Conservation (phyloP, 2,329 filamentous ascomycete genomes). For the Calonectria pauciramosa region DNA sequence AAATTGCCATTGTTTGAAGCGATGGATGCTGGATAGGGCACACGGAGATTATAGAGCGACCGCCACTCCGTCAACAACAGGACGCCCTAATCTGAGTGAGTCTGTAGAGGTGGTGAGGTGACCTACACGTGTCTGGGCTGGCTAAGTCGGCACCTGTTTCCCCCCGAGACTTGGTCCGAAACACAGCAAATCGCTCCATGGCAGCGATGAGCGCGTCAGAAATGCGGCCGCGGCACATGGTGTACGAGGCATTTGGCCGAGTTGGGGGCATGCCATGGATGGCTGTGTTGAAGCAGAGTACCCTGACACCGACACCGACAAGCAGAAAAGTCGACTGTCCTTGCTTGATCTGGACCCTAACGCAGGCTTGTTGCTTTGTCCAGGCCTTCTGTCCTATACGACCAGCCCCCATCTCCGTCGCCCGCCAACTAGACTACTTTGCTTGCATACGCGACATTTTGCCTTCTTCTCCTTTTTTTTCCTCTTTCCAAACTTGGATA, state of each 20-base stretch:
- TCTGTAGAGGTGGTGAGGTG: slow-evolving; percentile 18
- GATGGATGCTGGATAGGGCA: not conserved
- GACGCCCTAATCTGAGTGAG: not conserved
- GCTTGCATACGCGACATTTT: slow-evolving; percentile 7
- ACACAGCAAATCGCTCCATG: slow-evolving; percentile 11
- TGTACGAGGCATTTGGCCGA: slow-evolving; percentile 4
- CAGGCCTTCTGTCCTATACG: not conserved
- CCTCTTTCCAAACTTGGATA: slow-evolving; percentile 5
- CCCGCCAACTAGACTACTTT: not conserved
- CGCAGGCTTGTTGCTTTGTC: slow-evolving; percentile 3
- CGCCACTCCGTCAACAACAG: not conserved
- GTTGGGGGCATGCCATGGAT: not conserved
- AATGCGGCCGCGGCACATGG: not conserved
- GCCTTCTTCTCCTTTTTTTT: not conserved
- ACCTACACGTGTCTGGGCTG: slow-evolving; percentile 25
- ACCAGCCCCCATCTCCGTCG: slow-evolving; percentile 21
- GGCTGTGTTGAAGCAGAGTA: not conserved
- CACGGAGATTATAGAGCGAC: slow-evolving; percentile 10
- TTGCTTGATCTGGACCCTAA: not conserved
- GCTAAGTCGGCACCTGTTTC: slow-evolving; percentile 4
- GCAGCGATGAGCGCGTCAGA: not conserved
- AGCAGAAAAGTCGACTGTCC: not conserved
- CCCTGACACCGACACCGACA: not conserved
- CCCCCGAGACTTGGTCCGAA: slow-evolving; percentile 14
- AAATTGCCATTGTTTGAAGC: slow-evolving; percentile 1